Evolutionary conservation across 305 asterid genomes (phyloP).

Genomic region (Fraxinus velutina): DNA sequence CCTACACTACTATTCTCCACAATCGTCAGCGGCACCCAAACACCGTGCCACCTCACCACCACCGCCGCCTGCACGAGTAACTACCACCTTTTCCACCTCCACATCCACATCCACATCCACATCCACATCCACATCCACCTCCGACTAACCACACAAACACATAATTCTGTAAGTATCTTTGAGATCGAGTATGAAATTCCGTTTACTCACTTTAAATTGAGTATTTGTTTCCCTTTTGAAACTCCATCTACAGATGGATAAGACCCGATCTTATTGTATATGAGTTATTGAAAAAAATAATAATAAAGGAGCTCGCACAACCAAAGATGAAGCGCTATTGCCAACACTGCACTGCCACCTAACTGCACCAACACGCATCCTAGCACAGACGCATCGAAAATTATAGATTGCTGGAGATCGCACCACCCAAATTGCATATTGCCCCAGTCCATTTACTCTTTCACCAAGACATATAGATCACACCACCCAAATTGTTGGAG

Average conservation of each 20-base stretch:
- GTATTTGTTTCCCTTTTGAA: not conserved
- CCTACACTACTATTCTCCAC: too few species aligned
- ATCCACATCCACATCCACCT: too few species aligned
- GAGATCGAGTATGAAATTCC: too few species aligned
- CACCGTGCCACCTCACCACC: too few species aligned
- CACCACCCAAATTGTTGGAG: not conserved
- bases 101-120: too few species aligned
- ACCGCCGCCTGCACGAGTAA: too few species aligned
- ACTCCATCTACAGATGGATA: not conserved
- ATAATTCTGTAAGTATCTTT: too few species aligned
- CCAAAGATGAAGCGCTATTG: not conserved
- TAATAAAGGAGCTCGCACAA: not conserved
- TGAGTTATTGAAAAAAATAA: not conserved
- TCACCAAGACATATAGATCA: not conserved
- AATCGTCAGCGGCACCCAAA: too few species aligned
- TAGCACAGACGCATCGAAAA: not conserved
- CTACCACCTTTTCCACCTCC: too few species aligned
- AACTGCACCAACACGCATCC: not conserved
- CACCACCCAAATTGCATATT: not conserved
- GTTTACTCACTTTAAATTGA: not conserved
- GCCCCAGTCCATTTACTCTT: not conserved
- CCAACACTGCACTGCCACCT: not conserved
- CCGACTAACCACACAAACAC: too few species aligned
- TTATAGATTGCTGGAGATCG: not conserved
- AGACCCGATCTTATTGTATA: not conserved